phyloP scores from a whole-genome alignment of 2,329 filamentous ascomycete genomes.

The Aspergillus sergii region DNA sequence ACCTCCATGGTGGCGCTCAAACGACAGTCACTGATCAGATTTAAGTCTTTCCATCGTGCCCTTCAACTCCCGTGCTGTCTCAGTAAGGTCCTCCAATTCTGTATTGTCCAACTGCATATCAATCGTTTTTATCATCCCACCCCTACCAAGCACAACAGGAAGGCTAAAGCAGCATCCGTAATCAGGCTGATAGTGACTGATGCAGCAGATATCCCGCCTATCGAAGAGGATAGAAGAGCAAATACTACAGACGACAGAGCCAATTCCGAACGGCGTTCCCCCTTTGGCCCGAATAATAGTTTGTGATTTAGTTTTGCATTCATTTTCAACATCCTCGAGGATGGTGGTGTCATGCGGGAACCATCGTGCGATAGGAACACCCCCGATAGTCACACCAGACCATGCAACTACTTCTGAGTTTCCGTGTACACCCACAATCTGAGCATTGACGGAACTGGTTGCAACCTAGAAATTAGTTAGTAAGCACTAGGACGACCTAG shows the following conservation, averaged over 20 bases:
- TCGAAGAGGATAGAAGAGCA: constrained; percentile 56
- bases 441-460: constrained; percentile 41
- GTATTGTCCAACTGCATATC: constrained; percentile 16
- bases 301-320: constrained; percentile 52
- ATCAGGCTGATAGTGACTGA: constrained; percentile 54
- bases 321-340: constrained; percentile 41
- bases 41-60: background rate
- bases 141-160: constrained; percentile 52
- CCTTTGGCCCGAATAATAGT: constrained; percentile 55
- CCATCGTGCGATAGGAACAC: constrained; percentile 42
- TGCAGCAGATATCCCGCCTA: constrained; percentile 48
- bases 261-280: constrained; percentile 55
- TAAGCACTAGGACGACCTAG: background rate
- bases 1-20: background rate
- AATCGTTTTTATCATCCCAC: constrained; percentile 47
- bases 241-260: constrained; percentile 51
- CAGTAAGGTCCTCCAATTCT: constrained; percentile 3
- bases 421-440: constrained; percentile 55
- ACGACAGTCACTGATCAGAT: background rate
- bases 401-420: constrained; percentile 53
- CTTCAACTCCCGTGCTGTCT: constrained; percentile 8
- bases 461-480: constrained; percentile 26
- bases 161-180: constrained; percentile 54
- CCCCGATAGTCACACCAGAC: constrained; percentile 49
- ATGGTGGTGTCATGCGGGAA: constrained; percentile 26